Evolutionary conservation across 805 yeast species (phyloP), one percentile per base, ranked within the genome.

Genomic region (Starmera amethionina): DNA sequence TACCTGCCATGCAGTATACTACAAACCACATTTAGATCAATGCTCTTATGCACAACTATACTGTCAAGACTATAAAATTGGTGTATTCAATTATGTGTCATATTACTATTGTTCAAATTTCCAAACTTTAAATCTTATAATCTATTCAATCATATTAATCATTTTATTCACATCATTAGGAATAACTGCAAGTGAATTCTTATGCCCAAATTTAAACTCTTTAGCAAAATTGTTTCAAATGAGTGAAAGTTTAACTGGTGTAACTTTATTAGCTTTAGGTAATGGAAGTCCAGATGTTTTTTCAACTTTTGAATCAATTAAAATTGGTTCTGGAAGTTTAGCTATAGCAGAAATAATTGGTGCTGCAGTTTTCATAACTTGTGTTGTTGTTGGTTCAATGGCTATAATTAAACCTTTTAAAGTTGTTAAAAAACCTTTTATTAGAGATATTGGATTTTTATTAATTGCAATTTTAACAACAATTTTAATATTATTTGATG

Each of bases 331-430:
- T 2, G 76, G 82, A 1, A 73, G 85, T 4, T 65, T 90, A 56
- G 97, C 97, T 0, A 62, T 89, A 9, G 93, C 96, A 3, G 97
- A 89, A 58, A 64, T 90, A n/a, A 63, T 87, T 33, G 97, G 98
- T 4, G 94, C 97, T 2, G 86, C 95, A 0, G 72, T 84, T 37
- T 88, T 90, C 55, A 76, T 89, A 18, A 72, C 85, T 2, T 77
- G 90, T 1, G 82, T 86, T n/a, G 87, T 90, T 1, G 71, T 85
- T 11, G 98, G 97, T 0, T 58, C 76, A 1, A 83, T 90, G 74
- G 80, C 86, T 0, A 60, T 88, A 1, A 64, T 79, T 2, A 67
- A 73, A 30, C 93, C 96, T 0, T 79, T 82, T 47, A 62, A 72
- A 40, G 85, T 88, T n/a, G 51, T 45, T 2, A 50, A 42, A 40